phyloP scores from a whole-genome alignment of 1,284 basidiomycete species.

The Cryptococcus depauperatus region DNA sequence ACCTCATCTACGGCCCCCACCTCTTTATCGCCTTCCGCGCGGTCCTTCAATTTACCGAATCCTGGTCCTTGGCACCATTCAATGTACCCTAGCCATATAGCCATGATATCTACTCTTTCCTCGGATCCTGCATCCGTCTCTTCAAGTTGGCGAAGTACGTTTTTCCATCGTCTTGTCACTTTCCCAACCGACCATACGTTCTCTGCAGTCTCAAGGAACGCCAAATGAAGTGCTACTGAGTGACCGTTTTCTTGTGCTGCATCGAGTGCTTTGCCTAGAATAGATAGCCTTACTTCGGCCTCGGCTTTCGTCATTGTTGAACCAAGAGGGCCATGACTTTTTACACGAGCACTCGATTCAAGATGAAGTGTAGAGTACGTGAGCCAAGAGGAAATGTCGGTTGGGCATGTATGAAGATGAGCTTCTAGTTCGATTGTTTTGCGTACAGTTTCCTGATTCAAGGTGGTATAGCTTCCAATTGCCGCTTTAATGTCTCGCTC shows the following conservation, averaged over 20 bases:
- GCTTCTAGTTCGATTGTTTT: constrained; percentile 29
- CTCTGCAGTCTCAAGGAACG: constrained; percentile 34
- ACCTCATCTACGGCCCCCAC: constrained; percentile 34
- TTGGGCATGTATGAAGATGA: constrained; percentile 21
- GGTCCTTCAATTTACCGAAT: constrained; percentile 21
- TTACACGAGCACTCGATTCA: constrained; percentile 9
- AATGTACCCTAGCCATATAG: constrained; percentile 38
- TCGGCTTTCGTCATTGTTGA: constrained; percentile 23
- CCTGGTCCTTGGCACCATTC: constrained; percentile 40
- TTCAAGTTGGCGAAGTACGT: constrained; percentile 27
- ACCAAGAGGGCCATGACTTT: too few species aligned
- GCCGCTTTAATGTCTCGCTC: constrained; percentile 12
- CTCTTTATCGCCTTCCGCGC: constrained; percentile 1
- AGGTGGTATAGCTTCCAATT: constrained; percentile 23
- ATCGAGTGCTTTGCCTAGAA: constrained; percentile 35
- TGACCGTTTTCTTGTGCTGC: constrained; percentile 20
- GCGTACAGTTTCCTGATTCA: constrained; percentile 24
- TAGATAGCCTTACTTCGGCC: constrained; percentile 39
- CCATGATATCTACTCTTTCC: constrained; percentile 32
- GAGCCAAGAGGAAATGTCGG: constrained; percentile 35
- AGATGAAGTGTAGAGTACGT: constrained; percentile 35
- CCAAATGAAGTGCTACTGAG: constrained; percentile 31
- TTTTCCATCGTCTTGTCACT: constrained; percentile 39
- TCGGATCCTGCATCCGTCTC: constrained; percentile 8
- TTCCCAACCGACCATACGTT: constrained; percentile 30